Percentiles rank a stretch among this genome's conserved stretches.
phyloP scores from a whole-genome alignment of 257 asterid genomes.

The Pogostemon cablin region DNA sequence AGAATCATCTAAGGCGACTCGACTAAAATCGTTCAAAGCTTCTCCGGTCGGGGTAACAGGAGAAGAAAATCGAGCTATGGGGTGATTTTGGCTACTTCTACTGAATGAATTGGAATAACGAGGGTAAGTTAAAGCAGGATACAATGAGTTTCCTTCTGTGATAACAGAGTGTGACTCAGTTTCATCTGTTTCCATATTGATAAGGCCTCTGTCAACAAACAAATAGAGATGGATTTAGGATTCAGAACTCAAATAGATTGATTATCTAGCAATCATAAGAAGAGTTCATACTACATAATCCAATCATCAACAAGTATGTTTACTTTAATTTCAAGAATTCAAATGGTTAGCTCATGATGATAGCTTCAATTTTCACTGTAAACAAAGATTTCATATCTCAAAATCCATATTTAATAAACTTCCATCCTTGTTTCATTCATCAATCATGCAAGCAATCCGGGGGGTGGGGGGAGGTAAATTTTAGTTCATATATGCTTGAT shows the following conservation, averaged over 20 bases:
- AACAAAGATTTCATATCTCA: not conserved
- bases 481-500: not conserved
- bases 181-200: slow-evolving; percentile 38
- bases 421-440: not conserved
- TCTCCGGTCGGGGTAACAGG: slow-evolving; percentile 44
- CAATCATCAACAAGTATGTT: not conserved
- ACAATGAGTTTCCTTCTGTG: slow-evolving; percentile 38
- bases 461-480: not conserved
- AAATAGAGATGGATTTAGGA: slow-evolving; percentile 16
- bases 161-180: slow-evolving; percentile 34
- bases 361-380: not conserved
- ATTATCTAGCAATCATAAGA: not conserved
- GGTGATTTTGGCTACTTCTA: slow-evolving; percentile 32
- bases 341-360: not conserved
- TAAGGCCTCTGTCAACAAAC: slow-evolving; percentile 22
- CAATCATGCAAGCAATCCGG: not conserved
- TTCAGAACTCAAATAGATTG: slow-evolving; percentile 1
- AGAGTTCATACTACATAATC: not conserved
- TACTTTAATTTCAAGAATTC: slow-evolving; percentile 7
- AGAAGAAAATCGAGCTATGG: slow-evolving; percentile 40
- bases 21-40: slow-evolving; percentile 36
- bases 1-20: not conserved
- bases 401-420: not conserved
- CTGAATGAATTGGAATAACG: slow-evolving; percentile 33
- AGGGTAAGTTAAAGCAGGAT: slow-evolving; percentile 28